Percentiles rank a stretch among this genome's conserved stretches.
Conservation (phyloP, 1,284 basidiomycete species). For the Ganoderma resinaceum region DNA sequence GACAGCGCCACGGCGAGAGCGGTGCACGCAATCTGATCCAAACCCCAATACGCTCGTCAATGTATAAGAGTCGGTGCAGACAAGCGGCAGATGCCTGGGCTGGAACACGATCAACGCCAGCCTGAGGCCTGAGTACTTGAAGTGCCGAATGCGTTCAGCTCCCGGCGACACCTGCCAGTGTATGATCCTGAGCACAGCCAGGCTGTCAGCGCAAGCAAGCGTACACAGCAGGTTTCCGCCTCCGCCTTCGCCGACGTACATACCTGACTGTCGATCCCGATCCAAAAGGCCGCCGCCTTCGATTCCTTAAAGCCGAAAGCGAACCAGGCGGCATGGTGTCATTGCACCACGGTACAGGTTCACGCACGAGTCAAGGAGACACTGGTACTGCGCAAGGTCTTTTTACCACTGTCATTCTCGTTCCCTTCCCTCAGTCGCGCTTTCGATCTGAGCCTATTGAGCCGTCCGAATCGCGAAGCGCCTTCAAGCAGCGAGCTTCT, state of each 20-base stretch:
- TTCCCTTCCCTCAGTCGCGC: not conserved
- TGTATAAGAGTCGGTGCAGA: not conserved
- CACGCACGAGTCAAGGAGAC: not conserved
- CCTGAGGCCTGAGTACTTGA: too few species aligned
- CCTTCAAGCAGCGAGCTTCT: not conserved
- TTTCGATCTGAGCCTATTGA: not conserved
- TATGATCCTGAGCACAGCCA: not conserved
- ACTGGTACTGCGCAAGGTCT: not conserved
- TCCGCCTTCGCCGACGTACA: not conserved
- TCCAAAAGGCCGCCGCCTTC: not conserved
- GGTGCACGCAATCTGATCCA: not conserved
- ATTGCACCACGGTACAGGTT: not conserved
- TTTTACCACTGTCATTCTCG: not conserved
- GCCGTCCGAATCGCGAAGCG: not conserved
- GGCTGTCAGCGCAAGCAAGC: not conserved
- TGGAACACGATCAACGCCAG: too few species aligned
- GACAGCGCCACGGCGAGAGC: not conserved
- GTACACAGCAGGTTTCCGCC: not conserved
- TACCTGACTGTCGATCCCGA: not conserved
- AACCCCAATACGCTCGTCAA: not conserved
- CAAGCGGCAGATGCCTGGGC: not conserved
- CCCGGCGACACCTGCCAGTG: not conserved
- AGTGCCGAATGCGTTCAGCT: not conserved
- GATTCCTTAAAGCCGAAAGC: not conserved
- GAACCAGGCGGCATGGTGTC: not conserved